Conservation (phyloP, 192 early-diverging fungal species). For the Coemansia sp. region DNA sequence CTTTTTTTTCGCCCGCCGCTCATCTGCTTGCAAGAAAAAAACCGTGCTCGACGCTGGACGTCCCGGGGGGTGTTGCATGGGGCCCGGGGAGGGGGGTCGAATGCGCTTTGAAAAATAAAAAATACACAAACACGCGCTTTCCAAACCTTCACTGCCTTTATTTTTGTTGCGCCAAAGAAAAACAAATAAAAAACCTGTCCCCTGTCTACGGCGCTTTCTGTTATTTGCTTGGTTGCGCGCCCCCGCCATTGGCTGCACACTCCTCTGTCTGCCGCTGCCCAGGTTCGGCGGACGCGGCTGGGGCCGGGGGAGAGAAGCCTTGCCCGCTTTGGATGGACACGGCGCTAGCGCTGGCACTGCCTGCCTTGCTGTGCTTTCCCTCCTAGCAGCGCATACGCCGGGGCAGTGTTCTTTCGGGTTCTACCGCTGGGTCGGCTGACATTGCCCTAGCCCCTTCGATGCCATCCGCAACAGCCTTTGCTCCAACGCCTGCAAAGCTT, state of each 20-base stretch:
- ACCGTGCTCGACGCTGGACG: not conserved
- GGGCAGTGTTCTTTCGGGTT: not conserved
- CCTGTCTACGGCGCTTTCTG: constrained; percentile 11
- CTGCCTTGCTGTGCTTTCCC: not conserved
- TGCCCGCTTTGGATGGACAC: too few relatives aligned
- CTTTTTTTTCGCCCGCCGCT: constrained; percentile 3
- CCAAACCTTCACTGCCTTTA: not conserved
- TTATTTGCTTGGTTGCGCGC: not conserved
- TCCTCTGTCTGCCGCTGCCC: too few relatives aligned
- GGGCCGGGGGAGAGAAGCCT: too few relatives aligned
- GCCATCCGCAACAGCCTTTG: too few relatives aligned
- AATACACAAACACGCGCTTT: constrained; percentile 14
- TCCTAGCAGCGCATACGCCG: not conserved
- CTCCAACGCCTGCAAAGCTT: too few relatives aligned
- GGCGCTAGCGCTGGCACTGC: too few relatives aligned
- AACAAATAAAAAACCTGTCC: constrained; percentile 1
- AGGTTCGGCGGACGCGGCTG: too few relatives aligned
- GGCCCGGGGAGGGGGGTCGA: not conserved
- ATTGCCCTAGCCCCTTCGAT: not conserved
- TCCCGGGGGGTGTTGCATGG: constrained; percentile 1
- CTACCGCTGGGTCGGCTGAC: constrained; percentile 8
- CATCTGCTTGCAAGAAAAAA: not conserved
- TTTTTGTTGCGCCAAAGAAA: constrained; percentile 2
- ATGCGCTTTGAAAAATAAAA: not conserved
- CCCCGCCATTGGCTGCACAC: not conserved